Evolutionary conservation across 2,329 filamentous ascomycete genomes (phyloP).

Genomic region (Mycosphaerella sp.): DNA sequence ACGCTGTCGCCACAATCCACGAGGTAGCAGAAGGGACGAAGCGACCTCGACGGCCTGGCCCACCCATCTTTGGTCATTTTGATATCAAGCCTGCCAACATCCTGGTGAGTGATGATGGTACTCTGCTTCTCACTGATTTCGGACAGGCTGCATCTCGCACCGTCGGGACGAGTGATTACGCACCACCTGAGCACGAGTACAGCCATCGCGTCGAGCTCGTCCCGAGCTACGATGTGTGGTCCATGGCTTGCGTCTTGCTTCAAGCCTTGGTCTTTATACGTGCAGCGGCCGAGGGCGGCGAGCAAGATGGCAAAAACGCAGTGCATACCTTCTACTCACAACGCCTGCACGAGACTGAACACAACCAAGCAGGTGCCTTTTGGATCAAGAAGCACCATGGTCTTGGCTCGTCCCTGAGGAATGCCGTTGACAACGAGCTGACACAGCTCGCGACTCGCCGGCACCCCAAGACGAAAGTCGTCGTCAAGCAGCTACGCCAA

Average conservation of each 20-base stretch:
- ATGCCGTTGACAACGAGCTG: background rate
- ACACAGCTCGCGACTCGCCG: background rate
- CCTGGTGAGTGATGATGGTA: slow-evolving; percentile 2
- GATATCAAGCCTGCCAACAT: slow-evolving; percentile 11
- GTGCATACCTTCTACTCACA: slow-evolving; percentile 8
- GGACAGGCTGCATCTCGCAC: slow-evolving; percentile 4
- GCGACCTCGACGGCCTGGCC: background rate
- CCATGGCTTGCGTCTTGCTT: slow-evolving; percentile 2
- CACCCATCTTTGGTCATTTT: slow-evolving; percentile 4
- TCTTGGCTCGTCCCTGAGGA: background rate
- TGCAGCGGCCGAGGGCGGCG: background rate
- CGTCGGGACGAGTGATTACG: slow-evolving; percentile 4
- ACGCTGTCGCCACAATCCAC: slow-evolving; percentile 7
- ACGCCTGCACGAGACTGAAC: slow-evolving; percentile 1
- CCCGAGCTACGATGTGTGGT: slow-evolving; percentile 6
- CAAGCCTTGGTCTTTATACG: slow-evolving; percentile 6
- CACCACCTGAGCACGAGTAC: background rate
- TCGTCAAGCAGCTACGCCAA: background rate
- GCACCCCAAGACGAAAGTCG: slow-evolving; percentile 7
- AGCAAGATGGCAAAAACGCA: background rate
- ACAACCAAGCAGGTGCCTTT: slow-evolving; percentile 5
- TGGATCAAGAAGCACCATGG: background rate
- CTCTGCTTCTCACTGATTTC: slow-evolving; percentile 9
- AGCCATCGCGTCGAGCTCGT: background rate
- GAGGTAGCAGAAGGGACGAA: background rate